Percentiles rank a stretch among this genome's conserved stretches.
Conservation (phyloP, 371 early-diverging fungal genomes). For the Haplosporangium sp. region DNA sequence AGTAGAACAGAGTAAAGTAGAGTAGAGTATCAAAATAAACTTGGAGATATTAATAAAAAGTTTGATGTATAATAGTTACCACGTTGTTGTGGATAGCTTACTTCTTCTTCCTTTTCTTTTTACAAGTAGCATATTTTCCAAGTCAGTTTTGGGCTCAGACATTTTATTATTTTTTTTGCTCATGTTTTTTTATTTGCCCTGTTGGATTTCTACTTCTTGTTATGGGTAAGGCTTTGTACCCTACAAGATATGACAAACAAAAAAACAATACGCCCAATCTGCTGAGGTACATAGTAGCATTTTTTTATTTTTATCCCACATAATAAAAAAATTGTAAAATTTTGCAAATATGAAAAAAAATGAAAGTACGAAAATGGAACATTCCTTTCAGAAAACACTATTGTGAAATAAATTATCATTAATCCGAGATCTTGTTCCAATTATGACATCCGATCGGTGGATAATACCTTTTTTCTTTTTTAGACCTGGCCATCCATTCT, state of each 20-base stretch:
- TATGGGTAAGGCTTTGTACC: not conserved
- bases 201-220: constrained; percentile 23
- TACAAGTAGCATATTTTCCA: too few relatives aligned
- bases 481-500: too few relatives aligned
- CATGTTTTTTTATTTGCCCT: constrained; percentile 14
- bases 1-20: too few relatives aligned
- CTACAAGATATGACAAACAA: too few relatives aligned
- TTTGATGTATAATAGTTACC: too few relatives aligned
- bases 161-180: not conserved
- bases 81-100: too few relatives aligned
- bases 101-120: too few relatives aligned
- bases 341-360: not conserved
- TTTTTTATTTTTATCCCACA: constrained; percentile 15
- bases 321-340: too few relatives aligned
- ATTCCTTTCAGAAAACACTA: constrained; percentile 5
- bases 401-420: not conserved
- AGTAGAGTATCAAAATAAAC: too few relatives aligned
- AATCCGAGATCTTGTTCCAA: not conserved
- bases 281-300: not conserved
- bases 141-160: not conserved
- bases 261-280: not conserved
- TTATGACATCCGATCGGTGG: not conserved
- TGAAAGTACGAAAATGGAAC: constrained; percentile 2
- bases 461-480: too few relatives aligned
- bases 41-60: too few relatives aligned